These are phyloP conservation scores for Clavispora phyllophila DNA, from an alignment of 805 yeast genomes.

Conservation along the genomic window DNA sequence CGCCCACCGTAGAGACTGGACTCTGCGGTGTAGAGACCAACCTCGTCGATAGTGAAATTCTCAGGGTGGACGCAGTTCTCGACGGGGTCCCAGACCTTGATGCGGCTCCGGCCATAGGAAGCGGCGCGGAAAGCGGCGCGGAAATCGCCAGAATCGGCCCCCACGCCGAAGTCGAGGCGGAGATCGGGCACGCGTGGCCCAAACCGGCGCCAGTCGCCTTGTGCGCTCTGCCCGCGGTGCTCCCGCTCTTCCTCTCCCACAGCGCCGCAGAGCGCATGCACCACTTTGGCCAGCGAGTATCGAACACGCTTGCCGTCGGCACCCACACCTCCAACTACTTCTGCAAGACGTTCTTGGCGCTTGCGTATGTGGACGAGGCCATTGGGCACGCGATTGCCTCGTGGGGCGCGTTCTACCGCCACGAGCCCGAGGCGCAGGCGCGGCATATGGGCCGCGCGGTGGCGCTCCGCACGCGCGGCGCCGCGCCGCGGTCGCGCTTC, in stretches of 20 bases:
- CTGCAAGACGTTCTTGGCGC: slow-evolving; percentile 44
- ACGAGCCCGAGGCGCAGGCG: background rate
- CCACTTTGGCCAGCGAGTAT: slow-evolving; percentile 18
- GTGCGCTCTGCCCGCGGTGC: background rate
- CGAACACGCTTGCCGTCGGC: slow-evolving; percentile 16
- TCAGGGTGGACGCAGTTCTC: too few relatives aligned
- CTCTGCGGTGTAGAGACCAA: too few relatives aligned
- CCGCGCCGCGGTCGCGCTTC: background rate
- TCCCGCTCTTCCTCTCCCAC: background rate
- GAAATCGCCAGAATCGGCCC: too few relatives aligned
- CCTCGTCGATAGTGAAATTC: too few relatives aligned
- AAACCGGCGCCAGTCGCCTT: too few relatives aligned
- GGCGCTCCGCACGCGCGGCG: slow-evolving; percentile 1
- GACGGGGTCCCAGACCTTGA: too few relatives aligned
- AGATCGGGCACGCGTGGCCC: too few relatives aligned
- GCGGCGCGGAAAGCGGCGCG: too few relatives aligned
- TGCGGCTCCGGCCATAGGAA: too few relatives aligned
- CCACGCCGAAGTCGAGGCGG: background rate
- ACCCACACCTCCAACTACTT: slow-evolving; percentile 40
- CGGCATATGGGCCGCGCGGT: slow-evolving; percentile 11
- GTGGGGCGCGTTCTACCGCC: slow-evolving; percentile 48
- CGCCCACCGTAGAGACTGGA: too few relatives aligned
- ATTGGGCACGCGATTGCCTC: slow-evolving; percentile 51
- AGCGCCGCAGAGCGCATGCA: slow-evolving; percentile 5
- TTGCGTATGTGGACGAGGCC: slow-evolving; percentile 47